Evolutionary conservation across 1,284 basidiomycete genomes (phyloP).

Genomic region (Microstroma glucosiphilum): DNA sequence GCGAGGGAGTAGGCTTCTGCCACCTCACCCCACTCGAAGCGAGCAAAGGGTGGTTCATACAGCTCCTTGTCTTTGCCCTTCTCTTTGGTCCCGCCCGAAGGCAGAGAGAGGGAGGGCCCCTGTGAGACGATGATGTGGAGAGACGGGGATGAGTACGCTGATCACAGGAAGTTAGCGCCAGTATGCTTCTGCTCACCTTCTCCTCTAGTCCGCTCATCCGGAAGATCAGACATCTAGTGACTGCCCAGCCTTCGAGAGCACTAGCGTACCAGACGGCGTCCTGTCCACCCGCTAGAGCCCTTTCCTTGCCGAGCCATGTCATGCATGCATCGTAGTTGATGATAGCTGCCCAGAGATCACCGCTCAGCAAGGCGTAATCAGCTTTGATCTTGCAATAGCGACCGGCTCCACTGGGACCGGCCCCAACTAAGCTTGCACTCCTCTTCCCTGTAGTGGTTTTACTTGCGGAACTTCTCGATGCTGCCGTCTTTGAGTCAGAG

Average conservation of each 20-base stretch:
- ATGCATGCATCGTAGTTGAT: constrained; percentile 35
- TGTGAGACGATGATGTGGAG: neutral
- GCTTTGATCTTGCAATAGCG: constrained; percentile 40
- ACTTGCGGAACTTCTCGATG: constrained; percentile 5
- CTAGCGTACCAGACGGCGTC: constrained; percentile 49
- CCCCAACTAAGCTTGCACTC: constrained; percentile 17
- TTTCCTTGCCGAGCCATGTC: constrained; percentile 31
- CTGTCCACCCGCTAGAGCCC: constrained; percentile 47
- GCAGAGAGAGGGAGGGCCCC: constrained; percentile 10
- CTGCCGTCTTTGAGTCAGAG: constrained; percentile 22
- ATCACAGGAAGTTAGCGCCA: neutral
- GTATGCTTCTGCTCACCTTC: constrained; percentile 21
- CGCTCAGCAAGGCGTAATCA: constrained; percentile 37
- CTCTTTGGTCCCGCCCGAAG: constrained; percentile 19
- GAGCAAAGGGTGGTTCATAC: constrained; percentile 23
- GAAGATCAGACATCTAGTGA: constrained; percentile 33
- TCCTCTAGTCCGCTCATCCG: constrained; percentile 41
- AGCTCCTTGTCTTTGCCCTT: constrained; percentile 33
- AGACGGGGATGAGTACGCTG: neutral
- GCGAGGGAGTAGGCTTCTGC: constrained; percentile 47
- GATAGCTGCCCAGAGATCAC: constrained; percentile 44
- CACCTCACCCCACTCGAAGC: constrained; percentile 39
- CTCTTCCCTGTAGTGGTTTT: constrained; percentile 21
- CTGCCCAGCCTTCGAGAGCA: constrained; percentile 48
- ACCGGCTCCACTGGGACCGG: constrained; percentile 32